Conservation (phyloP, 495 filamentous ascomycete species). For the Penicillium samsonianum region DNA sequence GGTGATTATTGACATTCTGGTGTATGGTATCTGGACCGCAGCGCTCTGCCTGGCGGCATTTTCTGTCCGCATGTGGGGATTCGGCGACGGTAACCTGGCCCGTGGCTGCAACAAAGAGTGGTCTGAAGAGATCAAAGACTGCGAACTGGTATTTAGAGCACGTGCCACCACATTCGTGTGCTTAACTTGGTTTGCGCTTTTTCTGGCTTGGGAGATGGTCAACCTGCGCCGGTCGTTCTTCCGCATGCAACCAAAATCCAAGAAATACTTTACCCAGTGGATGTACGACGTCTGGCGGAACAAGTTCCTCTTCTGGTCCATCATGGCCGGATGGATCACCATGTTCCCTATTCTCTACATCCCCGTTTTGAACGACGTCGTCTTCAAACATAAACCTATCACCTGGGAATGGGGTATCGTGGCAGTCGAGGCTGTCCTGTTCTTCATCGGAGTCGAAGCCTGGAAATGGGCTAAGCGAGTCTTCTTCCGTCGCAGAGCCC, state of each 20-base stretch:
- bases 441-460: conserved; percentile 60
- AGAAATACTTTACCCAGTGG: conserved; percentile 52
- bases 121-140: conserved; percentile 32
- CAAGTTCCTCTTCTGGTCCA: conserved; percentile 66
- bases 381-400: conserved; percentile 68
- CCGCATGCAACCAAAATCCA: conserved; percentile 56
- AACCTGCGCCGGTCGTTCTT: conserved; percentile 65
- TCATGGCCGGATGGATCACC: conserved; percentile 63
- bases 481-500: conserved; percentile 32
- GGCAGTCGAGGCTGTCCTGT: conserved; percentile 52
- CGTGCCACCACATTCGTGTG: conserved; percentile 65
- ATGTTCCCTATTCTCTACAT: conserved; percentile 69
- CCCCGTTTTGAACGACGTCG: conserved; percentile 60
- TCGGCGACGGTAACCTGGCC: conserved; percentile 59
- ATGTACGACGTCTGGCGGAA: conserved; percentile 63
- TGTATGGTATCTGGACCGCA: conserved; percentile 63
- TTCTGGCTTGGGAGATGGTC: conserved; percentile 68
- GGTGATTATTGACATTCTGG: conserved; percentile 58
- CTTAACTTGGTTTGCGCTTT: conserved; percentile 65
- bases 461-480: conserved; percentile 64
- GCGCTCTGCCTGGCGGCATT: conserved; percentile 60
- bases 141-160: conserved; percentile 61
- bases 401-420: conserved; percentile 68
- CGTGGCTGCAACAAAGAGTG: conserved; percentile 56
- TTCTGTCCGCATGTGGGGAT: conserved; percentile 56